Conservation (phyloP, 129 eudicot species). For the Pulicaria dysenterica region DNA sequence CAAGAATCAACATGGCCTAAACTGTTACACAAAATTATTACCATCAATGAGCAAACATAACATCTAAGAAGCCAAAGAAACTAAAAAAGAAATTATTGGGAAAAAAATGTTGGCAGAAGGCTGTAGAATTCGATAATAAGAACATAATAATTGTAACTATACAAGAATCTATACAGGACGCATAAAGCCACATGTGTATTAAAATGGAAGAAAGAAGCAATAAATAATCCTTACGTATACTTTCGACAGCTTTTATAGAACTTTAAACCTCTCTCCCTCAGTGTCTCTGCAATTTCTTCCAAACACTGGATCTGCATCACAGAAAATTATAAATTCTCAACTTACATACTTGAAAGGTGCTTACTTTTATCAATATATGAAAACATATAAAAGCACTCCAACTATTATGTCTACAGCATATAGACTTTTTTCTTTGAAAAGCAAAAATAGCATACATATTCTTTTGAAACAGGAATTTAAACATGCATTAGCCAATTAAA, state of each 20-base stretch:
- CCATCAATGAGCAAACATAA: no score
- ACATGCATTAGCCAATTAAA: no score
- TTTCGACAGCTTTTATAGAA: constrained; percentile 86
- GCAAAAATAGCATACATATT: no score
- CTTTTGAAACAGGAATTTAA: no score
- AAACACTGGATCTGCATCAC: constrained; percentile 71
- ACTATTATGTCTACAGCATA: background rate
- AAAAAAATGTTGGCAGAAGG: no score
- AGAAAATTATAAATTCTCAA: constrained; percentile 23
- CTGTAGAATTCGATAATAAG: no score
- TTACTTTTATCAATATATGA: background rate
- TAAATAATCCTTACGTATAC: constrained; percentile 69
- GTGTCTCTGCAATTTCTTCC: constrained; percentile 86
- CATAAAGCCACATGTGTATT: no score
- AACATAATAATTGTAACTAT: no score
- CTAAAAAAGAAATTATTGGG: no score
- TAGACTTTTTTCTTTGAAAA: background rate
- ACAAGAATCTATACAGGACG: no score
- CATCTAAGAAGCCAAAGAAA: no score
- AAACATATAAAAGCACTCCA: background rate
- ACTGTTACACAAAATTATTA: no score
- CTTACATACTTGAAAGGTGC: constrained; percentile 5
- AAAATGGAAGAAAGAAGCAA: constrained; percentile 13
- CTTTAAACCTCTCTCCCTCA: constrained; percentile 73
- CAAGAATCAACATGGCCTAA: background rate